Evolutionary conservation across 495 filamentous ascomycete genomes (phyloP).

Genomic region (Penicillium lagena): DNA sequence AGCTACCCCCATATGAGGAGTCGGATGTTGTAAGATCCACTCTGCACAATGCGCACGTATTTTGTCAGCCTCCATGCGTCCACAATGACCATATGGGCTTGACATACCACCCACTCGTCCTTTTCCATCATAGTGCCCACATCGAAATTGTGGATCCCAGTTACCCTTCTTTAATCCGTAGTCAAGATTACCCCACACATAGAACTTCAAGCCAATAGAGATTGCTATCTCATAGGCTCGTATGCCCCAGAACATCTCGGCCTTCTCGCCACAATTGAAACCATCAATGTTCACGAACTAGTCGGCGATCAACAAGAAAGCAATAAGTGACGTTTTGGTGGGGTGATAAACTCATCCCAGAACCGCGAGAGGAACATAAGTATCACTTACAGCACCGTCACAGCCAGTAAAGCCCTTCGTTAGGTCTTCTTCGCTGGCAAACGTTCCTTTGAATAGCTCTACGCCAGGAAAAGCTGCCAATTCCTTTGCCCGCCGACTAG

Average conservation of each 20-base stretch:
- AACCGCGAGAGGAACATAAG: no score
- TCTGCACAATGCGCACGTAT: no score
- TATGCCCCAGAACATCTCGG: constrained; percentile 49
- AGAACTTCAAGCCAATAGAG: constrained; percentile 43
- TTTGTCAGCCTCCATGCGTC: no score
- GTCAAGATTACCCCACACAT: constrained; percentile 45
- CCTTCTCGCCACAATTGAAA: constrained; percentile 46
- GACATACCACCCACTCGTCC: constrained; percentile 26
- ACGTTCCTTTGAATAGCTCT: constrained; percentile 37
- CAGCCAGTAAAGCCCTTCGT: constrained; percentile 31
- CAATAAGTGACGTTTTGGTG: no score
- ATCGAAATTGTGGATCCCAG: constrained; percentile 32
- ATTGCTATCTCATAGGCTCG: constrained; percentile 49
- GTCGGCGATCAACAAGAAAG: no score
- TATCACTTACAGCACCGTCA: constrained; percentile 27
- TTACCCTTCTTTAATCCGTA: constrained; percentile 12
- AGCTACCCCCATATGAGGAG: background rate
- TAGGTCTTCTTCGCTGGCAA: constrained; percentile 38
- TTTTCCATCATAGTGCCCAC: constrained; percentile 48
- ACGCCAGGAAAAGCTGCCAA: constrained; percentile 34
- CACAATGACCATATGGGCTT: no score
- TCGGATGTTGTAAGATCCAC: background rate
- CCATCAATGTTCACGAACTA: constrained; percentile 49
- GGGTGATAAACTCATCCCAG: no score
- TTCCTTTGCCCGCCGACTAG: constrained; percentile 28